Evolutionary conservation across 2,329 filamentous ascomycete species (phyloP).

Genomic region (Fusarium sp.): DNA sequence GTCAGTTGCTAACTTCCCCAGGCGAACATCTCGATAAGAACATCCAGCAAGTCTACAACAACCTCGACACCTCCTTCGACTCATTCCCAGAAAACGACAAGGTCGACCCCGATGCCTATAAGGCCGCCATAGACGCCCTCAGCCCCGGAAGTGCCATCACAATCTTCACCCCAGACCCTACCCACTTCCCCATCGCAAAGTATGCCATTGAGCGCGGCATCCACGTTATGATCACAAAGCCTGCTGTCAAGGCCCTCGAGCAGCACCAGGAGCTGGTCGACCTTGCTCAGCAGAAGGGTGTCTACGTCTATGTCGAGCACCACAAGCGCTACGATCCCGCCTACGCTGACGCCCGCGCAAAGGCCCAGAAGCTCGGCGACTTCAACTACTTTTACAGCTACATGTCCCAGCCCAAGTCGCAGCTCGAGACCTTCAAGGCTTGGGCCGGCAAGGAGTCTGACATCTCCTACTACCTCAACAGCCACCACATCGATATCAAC

Average conservation of each 20-base stretch:
- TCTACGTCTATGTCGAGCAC: slow-evolving; percentile 95
- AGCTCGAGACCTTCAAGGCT: slow-evolving; percentile 93
- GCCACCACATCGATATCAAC: slow-evolving; percentile 92
- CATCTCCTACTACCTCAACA: slow-evolving; percentile 97
- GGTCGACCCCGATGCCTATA: slow-evolving; percentile 86
- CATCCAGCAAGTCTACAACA: slow-evolving; percentile 89
- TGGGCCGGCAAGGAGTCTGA: slow-evolving; percentile 94
- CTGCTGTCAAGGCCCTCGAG: slow-evolving; percentile 85
- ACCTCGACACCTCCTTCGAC: slow-evolving; percentile 85
- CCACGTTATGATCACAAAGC: slow-evolving; percentile 95
- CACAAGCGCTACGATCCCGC: slow-evolving; percentile 97
- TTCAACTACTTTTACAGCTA: slow-evolving; percentile 99
- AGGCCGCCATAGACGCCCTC: slow-evolving; percentile 86
- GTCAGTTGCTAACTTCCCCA: slow-evolving; percentile 52
- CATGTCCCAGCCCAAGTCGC: slow-evolving; percentile 93
- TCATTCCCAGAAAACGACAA: slow-evolving; percentile 83
- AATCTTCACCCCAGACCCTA: slow-evolving; percentile 95
- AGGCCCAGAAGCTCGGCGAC: slow-evolving; percentile 82
- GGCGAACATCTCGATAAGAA: slow-evolving; percentile 88
- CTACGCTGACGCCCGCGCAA: slow-evolving; percentile 87
- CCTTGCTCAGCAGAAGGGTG: slow-evolving; percentile 78
- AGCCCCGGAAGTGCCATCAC: slow-evolving; percentile 89
- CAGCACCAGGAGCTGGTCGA: slow-evolving; percentile 83
- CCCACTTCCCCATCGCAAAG: slow-evolving; percentile 90
- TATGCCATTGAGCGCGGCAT: slow-evolving; percentile 91